Percentiles rank a stretch among this genome's conserved stretches.
Conservation (phyloP, 805 yeast genomes). For the Diddensiella santjacobensis region DNA sequence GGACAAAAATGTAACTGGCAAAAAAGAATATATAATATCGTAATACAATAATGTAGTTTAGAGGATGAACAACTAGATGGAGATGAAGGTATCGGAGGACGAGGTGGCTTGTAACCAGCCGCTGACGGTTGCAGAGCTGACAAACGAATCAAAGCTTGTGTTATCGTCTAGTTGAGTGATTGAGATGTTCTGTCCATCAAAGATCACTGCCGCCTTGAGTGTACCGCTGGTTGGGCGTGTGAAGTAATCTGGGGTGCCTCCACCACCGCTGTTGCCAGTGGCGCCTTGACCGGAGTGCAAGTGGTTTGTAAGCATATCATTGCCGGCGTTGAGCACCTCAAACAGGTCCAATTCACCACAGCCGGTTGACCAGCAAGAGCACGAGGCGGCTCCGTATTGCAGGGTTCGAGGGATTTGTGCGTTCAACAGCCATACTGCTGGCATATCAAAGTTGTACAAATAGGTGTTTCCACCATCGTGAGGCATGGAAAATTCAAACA, state of each 20-base stretch:
- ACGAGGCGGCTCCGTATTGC: slow-evolving; percentile 79
- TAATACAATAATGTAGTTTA: no score
- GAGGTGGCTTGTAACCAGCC: slow-evolving; percentile 16
- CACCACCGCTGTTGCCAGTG: slow-evolving; percentile 54
- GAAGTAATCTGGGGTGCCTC: slow-evolving; percentile 67
- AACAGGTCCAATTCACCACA: slow-evolving; percentile 98
- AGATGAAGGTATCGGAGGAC: not conserved
- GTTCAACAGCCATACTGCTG: slow-evolving; percentile 94
- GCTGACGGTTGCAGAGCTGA: slow-evolving; percentile 13
- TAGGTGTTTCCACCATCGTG: slow-evolving; percentile 41
- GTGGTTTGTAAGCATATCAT: slow-evolving; percentile 49
- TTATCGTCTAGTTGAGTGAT: slow-evolving; percentile 18
- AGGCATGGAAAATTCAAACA: slow-evolving; percentile 95
- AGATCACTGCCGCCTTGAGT: slow-evolving; percentile 87
- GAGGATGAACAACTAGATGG: not conserved
- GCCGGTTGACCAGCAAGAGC: slow-evolving; percentile 92
- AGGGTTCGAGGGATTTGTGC: slow-evolving; percentile 95
- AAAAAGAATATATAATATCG: no score
- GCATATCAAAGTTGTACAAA: slow-evolving; percentile 81
- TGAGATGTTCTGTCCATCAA: slow-evolving; percentile 38
- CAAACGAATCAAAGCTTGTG: slow-evolving; percentile 11
- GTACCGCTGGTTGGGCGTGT: slow-evolving; percentile 73
- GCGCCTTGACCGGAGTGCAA: slow-evolving; percentile 81
- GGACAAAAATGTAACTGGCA: no score
- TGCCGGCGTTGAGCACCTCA: slow-evolving; percentile 65